Conservation (phyloP, 768 basidiomycete species). For the Suillus cothurnatus region DNA sequence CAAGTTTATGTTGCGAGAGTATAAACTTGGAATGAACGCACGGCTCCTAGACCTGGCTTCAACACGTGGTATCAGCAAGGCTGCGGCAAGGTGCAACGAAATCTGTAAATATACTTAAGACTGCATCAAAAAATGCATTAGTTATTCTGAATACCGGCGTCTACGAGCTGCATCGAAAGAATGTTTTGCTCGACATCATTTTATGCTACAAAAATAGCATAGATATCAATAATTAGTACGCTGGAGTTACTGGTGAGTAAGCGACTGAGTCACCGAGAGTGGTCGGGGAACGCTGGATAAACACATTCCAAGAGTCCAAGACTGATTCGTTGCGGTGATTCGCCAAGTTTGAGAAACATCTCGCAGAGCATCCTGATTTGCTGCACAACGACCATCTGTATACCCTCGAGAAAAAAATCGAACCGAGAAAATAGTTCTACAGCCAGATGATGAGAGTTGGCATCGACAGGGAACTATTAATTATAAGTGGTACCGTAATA, state of each 20-base stretch:
- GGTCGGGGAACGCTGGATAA: too few species aligned
- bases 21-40: neutral
- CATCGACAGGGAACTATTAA: neutral
- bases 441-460: neutral
- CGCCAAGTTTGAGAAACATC: neutral
- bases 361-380: neutral
- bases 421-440: neutral
- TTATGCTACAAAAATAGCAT: too few species aligned
- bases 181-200: too few species aligned
- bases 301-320: too few species aligned
- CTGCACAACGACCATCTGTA: neutral
- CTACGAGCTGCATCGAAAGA: too few species aligned
- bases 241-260: too few species aligned
- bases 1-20: neutral
- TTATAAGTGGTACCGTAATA: neutral
- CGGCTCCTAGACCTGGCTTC: neutral
- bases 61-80: neutral
- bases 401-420: neutral
- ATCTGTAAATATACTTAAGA: too few species aligned
- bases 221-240: too few species aligned
- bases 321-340: neutral
- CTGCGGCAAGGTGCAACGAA: too few species aligned
- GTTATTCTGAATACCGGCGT: too few species aligned
- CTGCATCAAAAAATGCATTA: too few species aligned
- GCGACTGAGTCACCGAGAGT: too few species aligned